phyloP scores from a whole-genome alignment of 1,139 yeast genomes.

The Yamadazyma songkhlaensis region DNA sequence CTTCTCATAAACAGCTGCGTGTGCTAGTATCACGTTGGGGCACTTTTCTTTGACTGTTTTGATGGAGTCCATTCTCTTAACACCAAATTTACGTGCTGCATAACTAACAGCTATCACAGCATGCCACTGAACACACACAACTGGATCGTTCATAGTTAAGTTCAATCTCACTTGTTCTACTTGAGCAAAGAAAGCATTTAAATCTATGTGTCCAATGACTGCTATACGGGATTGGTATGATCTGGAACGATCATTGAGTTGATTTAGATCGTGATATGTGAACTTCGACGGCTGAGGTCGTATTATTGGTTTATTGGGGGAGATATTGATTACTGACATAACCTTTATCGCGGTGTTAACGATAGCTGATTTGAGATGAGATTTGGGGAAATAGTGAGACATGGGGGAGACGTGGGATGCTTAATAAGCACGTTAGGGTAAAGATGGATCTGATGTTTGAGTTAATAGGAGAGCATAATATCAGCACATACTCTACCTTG shows the following conservation, averaged over 20 bases:
- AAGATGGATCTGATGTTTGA: too few species aligned
- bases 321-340: slow-evolving; percentile 3
- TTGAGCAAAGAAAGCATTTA: slow-evolving; percentile 95
- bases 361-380: not conserved
- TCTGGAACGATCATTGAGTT: slow-evolving; percentile 40
- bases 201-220: slow-evolving; percentile 80
- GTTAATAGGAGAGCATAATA: too few species aligned
- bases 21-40: slow-evolving; percentile 72
- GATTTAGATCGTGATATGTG: slow-evolving; percentile 45
- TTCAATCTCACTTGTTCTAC: slow-evolving; percentile 80
- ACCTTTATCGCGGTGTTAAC: not conserved
- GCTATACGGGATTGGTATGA: slow-evolving; percentile 70
- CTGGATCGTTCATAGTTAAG: slow-evolving; percentile 66
- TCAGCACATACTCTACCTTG: too few species aligned
- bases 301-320: not conserved
- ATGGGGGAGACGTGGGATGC: too few species aligned
- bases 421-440: too few species aligned
- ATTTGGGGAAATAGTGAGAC: too few species aligned
- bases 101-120: slow-evolving; percentile 86
- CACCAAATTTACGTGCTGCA: slow-evolving; percentile 83
- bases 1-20: slow-evolving; percentile 89
- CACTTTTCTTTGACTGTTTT: slow-evolving; percentile 71
- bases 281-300: slow-evolving; percentile 24
- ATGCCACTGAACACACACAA: slow-evolving; percentile 94
- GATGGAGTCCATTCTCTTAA: slow-evolving; percentile 72